Conservation (phyloP, 2,329 filamentous ascomycete species). For the Plenodomus biglobosus region DNA sequence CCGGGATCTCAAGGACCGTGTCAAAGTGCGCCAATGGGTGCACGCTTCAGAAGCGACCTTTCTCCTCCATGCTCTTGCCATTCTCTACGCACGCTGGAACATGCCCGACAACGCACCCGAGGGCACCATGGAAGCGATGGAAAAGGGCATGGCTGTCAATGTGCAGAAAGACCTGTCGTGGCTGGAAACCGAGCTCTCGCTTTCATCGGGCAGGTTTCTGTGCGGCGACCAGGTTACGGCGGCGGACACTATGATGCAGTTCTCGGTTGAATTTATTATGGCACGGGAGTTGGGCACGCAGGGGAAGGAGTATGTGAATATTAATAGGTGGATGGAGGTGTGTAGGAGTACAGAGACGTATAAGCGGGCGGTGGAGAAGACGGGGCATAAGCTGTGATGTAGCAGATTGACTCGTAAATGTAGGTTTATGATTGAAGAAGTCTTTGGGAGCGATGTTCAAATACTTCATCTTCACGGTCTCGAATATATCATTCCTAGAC, state of each 20-base stretch:
- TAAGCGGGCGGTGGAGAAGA: conserved; percentile 47
- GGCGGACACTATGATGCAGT: conserved; percentile 52
- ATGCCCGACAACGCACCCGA: conserved; percentile 34
- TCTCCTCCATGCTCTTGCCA: conserved; percentile 49
- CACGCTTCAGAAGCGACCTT: conserved; percentile 54
- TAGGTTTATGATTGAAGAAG: no score
- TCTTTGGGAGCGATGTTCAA: no score
- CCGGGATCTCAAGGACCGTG: conserved; percentile 33
- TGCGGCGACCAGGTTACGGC: conserved; percentile 47
- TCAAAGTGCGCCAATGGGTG: conserved; percentile 48
- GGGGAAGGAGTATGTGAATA: conserved; percentile 29
- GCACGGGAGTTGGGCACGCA: conserved; percentile 41
- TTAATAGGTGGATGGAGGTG: conserved; percentile 41
- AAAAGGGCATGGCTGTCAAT: conserved; percentile 46
- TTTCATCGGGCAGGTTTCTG: conserved; percentile 45
- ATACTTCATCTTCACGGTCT: no score
- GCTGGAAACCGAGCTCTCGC: conserved; percentile 47
- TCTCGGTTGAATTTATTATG: conserved; percentile 47
- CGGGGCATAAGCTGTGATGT: conserved; percentile 30
- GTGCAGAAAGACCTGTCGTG: conserved; percentile 51
- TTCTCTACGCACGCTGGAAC: conserved; percentile 50
- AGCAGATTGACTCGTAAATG: no score
- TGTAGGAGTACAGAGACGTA: conserved; percentile 43
- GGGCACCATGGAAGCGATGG: conserved; percentile 40
- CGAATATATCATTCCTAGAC: neutral